Base-by-base conservation (phyloP, 148 eudicot genomes). In the Mesembryanthemum crystallinum region DNA sequence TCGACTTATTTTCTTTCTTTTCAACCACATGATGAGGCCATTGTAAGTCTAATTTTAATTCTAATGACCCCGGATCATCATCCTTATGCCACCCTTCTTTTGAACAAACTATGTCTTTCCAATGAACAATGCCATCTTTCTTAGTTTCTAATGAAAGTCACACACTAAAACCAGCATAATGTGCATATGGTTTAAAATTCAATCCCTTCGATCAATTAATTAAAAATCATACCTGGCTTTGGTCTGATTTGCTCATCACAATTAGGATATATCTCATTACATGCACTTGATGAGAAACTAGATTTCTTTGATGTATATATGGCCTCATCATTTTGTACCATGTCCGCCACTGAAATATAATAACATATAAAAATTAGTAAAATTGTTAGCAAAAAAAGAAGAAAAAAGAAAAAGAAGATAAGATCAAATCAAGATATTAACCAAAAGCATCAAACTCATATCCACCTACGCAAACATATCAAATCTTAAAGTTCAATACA, bases 31-130 rank as follows among this genome's bases (percentile, higher is more conserved):
- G 1, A 64, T 8, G 4, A 28, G 35, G 21, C 66, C 14, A 32
- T 33, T 32, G 6, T 18, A 64, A 33, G 7, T 43, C 20, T 28
- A 7, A 11, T 61, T 61, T 28, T 29, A 59, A 24, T 59, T 59
- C 28, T 1, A 39, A 20, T 67, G 0, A 35, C 3, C 39, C 24
- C 1, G 13, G 52, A 3, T 23, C 45, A n/a, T 39, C 39, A 21
- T 37, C 52, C 15, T n/a, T 21, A 24, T 67, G 70, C 30, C 70
- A 67, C 0, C 70, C 52, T 42, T 39, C 29, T 67, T 67, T 67
- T n/a, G 45, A 20, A 24, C 70, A 67, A 39, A 67, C 52, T 11
- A 23, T 0, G 8, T 67, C 13, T 42, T 67, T 67, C 28, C 57
- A 68, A 25, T 20, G 17, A 11, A 66, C 15, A 47, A 68, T 24